A percentile compares a stretch with the other conserved stretches of the same genome.
Evolutionary conservation across 441 rosid species (phyloP).

Genomic region (Adansonia madagascariensis): DNA sequence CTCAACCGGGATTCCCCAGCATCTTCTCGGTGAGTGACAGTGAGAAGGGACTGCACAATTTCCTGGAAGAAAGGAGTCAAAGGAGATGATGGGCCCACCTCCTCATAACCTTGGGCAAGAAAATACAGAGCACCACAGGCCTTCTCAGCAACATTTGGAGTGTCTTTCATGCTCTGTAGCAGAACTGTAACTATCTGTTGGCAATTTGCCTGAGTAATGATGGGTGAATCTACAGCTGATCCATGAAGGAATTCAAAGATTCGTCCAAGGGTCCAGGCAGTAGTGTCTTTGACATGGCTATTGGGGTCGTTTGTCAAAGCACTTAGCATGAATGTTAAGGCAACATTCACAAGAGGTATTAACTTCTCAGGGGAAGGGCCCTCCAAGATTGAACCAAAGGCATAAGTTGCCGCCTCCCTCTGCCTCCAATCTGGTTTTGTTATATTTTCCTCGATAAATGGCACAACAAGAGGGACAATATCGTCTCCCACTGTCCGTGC

Average conservation of each 20-base stretch:
- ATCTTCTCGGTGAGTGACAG: conserved; percentile 69
- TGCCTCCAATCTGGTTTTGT: conserved; percentile 77
- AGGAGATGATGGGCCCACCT: conserved; percentile 49
- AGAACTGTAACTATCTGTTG: conserved; percentile 71
- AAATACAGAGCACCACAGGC: conserved; percentile 60
- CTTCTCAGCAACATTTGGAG: conserved; percentile 59
- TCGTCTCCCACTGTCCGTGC: conserved; percentile 79
- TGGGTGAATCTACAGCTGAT: conserved; percentile 56
- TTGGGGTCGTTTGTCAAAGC: conserved; percentile 50
- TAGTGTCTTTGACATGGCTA: conserved; percentile 57
- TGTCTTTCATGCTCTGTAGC: conserved; percentile 73
- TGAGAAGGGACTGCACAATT: conserved; percentile 60
- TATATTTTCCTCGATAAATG: conserved; percentile 73
- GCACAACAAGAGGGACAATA: conserved; percentile 74
- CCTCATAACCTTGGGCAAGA: conserved; percentile 69
- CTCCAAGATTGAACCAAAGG: conserved; percentile 81
- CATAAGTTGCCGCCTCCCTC: conserved; percentile 62
- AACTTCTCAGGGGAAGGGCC: conserved; percentile 72
- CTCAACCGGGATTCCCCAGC: conserved; percentile 72
- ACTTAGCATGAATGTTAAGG: conserved; percentile 68
- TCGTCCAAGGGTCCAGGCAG: conserved; percentile 73
- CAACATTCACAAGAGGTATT: conserved; percentile 61
- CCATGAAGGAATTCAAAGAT: conserved; percentile 77
- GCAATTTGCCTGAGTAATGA: conserved; percentile 64
- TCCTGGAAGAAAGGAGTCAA: conserved; percentile 72